These are phyloP conservation scores for Aspergillus bombycis DNA, from an alignment of 2,329 filamentous ascomycete species.

Conservation along the genomic window DNA sequence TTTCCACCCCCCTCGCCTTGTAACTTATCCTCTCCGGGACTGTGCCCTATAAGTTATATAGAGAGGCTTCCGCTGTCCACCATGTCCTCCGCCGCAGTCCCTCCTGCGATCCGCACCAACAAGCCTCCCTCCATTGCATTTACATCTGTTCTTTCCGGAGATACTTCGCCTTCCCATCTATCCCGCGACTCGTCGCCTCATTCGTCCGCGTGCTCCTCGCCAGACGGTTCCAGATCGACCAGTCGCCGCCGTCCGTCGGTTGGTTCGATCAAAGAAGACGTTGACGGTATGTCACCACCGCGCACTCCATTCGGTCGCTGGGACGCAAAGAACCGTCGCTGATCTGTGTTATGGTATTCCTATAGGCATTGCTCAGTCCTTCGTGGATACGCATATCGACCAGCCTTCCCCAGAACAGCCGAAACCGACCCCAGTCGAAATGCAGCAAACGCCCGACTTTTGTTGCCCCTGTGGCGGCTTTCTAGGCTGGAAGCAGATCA, in stretches of 20 bases:
- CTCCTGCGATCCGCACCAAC: conserved; percentile 24
- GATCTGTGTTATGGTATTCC: conserved; percentile 8
- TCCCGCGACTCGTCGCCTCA: conserved; percentile 39
- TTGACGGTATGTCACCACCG: conserved; percentile 37
- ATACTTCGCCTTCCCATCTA: conserved; percentile 21
- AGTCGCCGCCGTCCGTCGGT: conserved; percentile 45
- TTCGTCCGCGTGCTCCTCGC: conserved; percentile 36
- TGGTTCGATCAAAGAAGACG: conserved; percentile 49
- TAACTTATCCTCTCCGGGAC: conserved; percentile 15
- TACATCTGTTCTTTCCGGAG: conserved; percentile 24
- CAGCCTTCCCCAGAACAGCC: conserved; percentile 31
- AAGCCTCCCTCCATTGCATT: conserved; percentile 31
- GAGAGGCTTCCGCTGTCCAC: conserved; percentile 23
- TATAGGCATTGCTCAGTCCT: conserved; percentile 48
- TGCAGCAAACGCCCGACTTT: conserved; percentile 45
- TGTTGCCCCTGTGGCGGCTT: conserved; percentile 52
- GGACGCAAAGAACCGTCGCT: not conserved
- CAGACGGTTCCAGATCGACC: conserved; percentile 42
- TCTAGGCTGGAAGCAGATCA: conserved; percentile 50
- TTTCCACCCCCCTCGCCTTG: conserved; percentile 16
- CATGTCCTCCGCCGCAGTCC: conserved; percentile 34
- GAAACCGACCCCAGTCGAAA: conserved; percentile 28
- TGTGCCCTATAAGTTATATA: conserved; percentile 24
- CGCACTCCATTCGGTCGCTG: not conserved
- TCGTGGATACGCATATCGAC: conserved; percentile 43